A percentile compares a stretch with the other conserved stretches of the same genome.
phyloP scores from a whole-genome alignment of 2,329 filamentous ascomycete genomes.

The Aureobasidium uvarum region DNA sequence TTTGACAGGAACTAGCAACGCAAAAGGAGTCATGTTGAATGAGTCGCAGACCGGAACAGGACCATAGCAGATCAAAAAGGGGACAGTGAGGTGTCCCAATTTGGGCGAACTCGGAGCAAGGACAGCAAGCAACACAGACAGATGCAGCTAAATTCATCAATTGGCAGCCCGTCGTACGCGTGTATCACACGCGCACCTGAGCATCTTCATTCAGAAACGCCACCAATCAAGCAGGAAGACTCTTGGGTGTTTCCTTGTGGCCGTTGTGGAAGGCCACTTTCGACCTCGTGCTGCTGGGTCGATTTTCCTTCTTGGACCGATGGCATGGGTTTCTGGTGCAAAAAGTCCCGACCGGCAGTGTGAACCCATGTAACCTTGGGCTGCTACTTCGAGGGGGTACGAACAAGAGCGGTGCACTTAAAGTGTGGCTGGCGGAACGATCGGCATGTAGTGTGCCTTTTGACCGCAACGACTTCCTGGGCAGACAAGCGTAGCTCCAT shows the following conservation, averaged over 20 bases:
- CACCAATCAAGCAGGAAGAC: conserved; percentile 13
- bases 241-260: background rate
- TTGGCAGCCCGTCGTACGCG: conserved; percentile 5
- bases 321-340: background rate
- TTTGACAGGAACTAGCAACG: conserved; percentile 16
- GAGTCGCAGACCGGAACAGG: conserved; percentile 16
- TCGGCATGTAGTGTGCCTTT: conserved; percentile 24
- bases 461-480: conserved; percentile 23
- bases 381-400: conserved; percentile 5
- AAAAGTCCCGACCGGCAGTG: conserved; percentile 26
- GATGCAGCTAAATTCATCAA: background rate
- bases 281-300: conserved; percentile 4
- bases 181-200: conserved; percentile 22
- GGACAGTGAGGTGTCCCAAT: background rate
- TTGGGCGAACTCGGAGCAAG: background rate
- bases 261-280: background rate
- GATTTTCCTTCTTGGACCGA: background rate
- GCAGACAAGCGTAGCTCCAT: conserved; percentile 8
- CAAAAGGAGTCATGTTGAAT: conserved; percentile 17
- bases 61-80: background rate
- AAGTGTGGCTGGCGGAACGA: conserved; percentile 25
- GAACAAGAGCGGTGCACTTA: conserved; percentile 19
- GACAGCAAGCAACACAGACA: background rate
- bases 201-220: background rate
- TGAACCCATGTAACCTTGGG: conserved; percentile 8